phyloP scores from a whole-genome alignment of 192 early-diverging fungal genomes.

The Backusella circina region DNA sequence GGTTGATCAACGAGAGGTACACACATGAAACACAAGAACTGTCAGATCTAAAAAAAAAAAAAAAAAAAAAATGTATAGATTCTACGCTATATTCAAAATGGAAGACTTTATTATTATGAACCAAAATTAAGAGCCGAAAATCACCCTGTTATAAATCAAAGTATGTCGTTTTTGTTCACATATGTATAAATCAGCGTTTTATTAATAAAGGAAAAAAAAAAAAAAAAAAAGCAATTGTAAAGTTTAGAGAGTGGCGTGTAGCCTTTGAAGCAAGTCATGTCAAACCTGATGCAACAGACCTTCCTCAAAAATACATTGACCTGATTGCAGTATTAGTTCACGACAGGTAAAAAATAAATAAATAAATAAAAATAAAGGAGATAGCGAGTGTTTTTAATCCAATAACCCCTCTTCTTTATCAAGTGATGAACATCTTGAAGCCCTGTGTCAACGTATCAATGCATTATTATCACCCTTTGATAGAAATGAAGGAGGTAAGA shows the following conservation, averaged over 20 bases:
- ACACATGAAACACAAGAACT: not conserved
- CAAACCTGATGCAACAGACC: not conserved
- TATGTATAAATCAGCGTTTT: too few species aligned
- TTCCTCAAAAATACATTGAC: conserved; percentile 1
- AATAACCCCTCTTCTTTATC: too few species aligned
- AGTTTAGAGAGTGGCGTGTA: not conserved
- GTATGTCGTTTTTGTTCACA: too few species aligned
- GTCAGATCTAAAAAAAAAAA: not conserved
- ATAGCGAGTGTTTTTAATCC: too few species aligned
- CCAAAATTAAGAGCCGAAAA: not conserved
- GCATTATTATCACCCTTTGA: conserved; percentile 19
- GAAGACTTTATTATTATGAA: not conserved
- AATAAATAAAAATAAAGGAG: too few species aligned
- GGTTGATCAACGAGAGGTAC: not conserved
- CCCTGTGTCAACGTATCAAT: not conserved
- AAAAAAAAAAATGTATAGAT: too few species aligned
- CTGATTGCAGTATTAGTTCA: conserved; percentile 8
- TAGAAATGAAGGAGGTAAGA: conserved; percentile 18
- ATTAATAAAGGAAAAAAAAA: not conserved
- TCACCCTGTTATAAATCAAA: not conserved
- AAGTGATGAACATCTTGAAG: conserved; percentile 7
- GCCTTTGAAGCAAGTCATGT: not conserved
- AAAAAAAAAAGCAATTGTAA: not conserved
- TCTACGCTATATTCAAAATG: not conserved
- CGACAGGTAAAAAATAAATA: conserved; percentile 1